These are phyloP conservation scores for Ambrosiella xylebori DNA, from an alignment of 2,329 filamentous ascomycete genomes.

Conservation along the genomic window DNA sequence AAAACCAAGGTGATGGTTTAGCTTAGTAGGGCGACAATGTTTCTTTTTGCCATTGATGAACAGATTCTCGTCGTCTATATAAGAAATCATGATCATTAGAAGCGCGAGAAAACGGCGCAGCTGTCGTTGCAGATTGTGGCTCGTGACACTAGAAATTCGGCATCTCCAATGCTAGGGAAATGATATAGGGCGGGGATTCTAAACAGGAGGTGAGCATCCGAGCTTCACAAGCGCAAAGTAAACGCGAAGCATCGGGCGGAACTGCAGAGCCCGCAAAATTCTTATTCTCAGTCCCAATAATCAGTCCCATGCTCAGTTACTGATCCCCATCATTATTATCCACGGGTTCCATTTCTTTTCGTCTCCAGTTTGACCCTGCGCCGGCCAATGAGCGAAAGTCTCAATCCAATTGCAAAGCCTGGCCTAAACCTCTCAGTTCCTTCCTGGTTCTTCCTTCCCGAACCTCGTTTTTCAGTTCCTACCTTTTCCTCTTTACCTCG, in stretches of 20 bases:
- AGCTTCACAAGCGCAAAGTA: neutral
- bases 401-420: conserved; percentile 10
- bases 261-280: neutral
- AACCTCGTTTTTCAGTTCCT: conserved; percentile 5
- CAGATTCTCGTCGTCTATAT: neutral
- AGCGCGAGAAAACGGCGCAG: no score
- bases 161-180: no score
- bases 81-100: no score
- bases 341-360: conserved; percentile 1
- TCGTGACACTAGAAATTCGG: no score
- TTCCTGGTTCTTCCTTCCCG: conserved; percentile 9
- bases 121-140: no score
- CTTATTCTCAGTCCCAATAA: neutral
- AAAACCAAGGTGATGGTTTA: no score
- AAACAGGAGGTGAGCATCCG: no score
- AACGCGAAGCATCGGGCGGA: neutral
- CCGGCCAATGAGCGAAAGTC: conserved; percentile 3
- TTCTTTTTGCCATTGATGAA: neutral
- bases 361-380: neutral
- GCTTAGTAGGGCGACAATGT: neutral
- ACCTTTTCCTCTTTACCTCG: conserved; percentile 2
- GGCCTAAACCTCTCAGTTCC: conserved; percentile 1
- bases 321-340: conserved; percentile 1
- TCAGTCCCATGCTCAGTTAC: neutral
- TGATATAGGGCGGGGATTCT: no score